Evolutionary conservation across 192 early-diverging fungal genomes (phyloP).

Genomic region (Mortierella antarctica): DNA sequence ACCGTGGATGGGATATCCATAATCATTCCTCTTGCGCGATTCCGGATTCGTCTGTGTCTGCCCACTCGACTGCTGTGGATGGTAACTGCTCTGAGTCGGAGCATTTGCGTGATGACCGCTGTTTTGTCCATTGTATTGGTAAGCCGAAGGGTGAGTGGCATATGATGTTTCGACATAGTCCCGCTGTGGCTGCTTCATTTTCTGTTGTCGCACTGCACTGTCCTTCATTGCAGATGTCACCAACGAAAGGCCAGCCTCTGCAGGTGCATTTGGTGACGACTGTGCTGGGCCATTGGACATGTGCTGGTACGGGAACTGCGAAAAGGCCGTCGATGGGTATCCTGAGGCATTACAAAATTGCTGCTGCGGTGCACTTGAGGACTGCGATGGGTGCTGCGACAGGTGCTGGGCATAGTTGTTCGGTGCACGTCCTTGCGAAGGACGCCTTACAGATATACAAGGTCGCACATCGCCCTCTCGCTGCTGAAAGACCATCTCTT

Average conservation of each 20-base stretch:
- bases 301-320: neutral
- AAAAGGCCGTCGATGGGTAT: constrained; percentile 5
- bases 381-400: neutral
- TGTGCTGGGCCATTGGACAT: constrained; percentile 6
- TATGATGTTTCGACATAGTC: neutral
- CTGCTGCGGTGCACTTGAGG: constrained; percentile 3
- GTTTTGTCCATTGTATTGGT: neutral
- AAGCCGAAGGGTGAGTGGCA: neutral
- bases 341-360: neutral
- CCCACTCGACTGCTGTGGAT: constrained; percentile 7
- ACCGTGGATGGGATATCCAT: neutral
- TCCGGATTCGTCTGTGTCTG: neutral
- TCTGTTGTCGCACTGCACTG: neutral
- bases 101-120: neutral
- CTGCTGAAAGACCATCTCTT: constrained; percentile 5
- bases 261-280: constrained; percentile 8
- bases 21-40: neutral
- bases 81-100: neutral
- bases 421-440: constrained; percentile 12
- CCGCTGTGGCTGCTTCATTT: neutral
- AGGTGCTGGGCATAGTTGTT: neutral
- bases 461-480: neutral
- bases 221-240: constrained; percentile 4
- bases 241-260: neutral
- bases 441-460: neutral